Evolutionary conservation across 352 stramenopile species (phyloP), one percentile per base, ranked within the genome.

Genomic region (Globisporangium cederbergense): DNA sequence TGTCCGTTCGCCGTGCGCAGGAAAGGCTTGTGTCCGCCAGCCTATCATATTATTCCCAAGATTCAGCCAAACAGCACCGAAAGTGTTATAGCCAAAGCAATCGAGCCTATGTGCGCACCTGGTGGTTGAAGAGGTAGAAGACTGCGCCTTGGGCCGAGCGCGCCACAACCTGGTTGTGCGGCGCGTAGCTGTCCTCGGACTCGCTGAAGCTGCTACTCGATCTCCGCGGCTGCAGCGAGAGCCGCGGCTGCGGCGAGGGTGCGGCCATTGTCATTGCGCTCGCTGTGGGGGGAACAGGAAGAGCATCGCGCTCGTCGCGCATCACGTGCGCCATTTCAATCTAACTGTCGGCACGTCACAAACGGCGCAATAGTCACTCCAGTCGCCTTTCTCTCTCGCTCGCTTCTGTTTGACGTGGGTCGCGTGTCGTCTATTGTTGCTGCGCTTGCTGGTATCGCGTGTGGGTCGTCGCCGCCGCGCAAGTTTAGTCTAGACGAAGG

Each of bases 51-150:
- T 14, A 47, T 45, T 18, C 14, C 4, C 14, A n/a, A 45, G 11
- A 50, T 49, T 49, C 6, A 36, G 22, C 20, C 13, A 16, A 51
- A 7, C 11, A 51, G 7, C 13, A 22, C 4, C 11, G 6, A 4
- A 16, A 22, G 13, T 14, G 6, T 9, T n/a, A 13, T 52, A n/a
- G 49, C 0, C 11, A 40, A 55, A 20, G 32, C 11, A 9, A 38
- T 54, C 49, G 28, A 10, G 32, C 32, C 32, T 13, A 42, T 14
- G 36, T 14, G 11, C 30, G n/a, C 14, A 86, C 78, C 72, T 93
- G 84, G 65, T 91, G 84, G 64, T 77, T 89, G 74, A 89, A 93
- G 4, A 93, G 76, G 52, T 90, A 90, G 62, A 91, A 88, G 25
- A 72, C 79, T 14, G 80, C 88, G 45, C 84, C 84, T n/a, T 88